phyloP scores from a whole-genome alignment of 2,329 filamentous ascomycete species.

The Botrytis sinoallii region DNA sequence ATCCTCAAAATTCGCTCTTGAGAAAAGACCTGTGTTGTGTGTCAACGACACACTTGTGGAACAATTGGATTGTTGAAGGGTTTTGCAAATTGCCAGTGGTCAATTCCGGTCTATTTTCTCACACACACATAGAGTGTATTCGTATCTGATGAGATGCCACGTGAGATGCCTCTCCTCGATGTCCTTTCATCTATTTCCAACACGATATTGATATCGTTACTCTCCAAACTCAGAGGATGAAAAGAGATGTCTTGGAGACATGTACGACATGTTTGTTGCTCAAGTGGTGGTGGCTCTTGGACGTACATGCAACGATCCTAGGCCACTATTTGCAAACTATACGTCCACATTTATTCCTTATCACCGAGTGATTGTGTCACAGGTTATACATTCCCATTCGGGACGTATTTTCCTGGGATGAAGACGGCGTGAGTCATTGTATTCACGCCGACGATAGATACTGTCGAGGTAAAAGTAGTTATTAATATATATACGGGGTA shows the following conservation, averaged over 20 bases:
- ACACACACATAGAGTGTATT: neutral
- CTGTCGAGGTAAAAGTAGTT: neutral
- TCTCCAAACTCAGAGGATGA: neutral
- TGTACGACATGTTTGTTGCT: neutral
- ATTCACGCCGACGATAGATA: neutral
- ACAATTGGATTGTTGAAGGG: neutral
- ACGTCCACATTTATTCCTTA: neutral
- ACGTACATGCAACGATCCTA: neutral
- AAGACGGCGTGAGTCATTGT: neutral
- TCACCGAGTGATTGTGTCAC: neutral
- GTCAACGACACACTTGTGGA: too few relatives aligned
- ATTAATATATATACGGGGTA: neutral
- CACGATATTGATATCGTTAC: neutral
- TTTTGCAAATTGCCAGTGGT: neutral
- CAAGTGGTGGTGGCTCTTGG: too few relatives aligned
- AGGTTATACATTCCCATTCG: conserved; percentile 11
- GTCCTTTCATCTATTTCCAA: neutral
- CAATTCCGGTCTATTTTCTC: neutral
- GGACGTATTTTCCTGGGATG: conserved; percentile 7
- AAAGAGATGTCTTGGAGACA: neutral
- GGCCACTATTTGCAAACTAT: neutral
- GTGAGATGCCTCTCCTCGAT: neutral
- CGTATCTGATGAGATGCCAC: neutral
- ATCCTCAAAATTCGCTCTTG: too few relatives aligned
- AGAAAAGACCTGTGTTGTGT: too few relatives aligned